A percentile compares a stretch with the other conserved stretches of the same genome.
Evolutionary conservation across 2,329 filamentous ascomycete genomes (phyloP).

Genomic region (Ophiostoma piceae): DNA sequence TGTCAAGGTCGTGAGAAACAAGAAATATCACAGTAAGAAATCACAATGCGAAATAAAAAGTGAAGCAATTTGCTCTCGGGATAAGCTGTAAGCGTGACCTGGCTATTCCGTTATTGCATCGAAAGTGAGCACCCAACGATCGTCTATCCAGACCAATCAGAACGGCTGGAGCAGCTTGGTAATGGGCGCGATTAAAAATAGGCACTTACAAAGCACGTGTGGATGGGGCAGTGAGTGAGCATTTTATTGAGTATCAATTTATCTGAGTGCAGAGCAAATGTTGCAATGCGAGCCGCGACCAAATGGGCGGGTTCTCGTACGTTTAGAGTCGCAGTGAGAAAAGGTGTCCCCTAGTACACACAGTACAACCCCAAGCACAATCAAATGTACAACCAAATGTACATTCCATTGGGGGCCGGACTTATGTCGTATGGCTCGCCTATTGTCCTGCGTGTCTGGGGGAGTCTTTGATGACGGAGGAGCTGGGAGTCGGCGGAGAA

Average conservation of each 20-base stretch:
- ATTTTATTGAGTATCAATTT: not conserved
- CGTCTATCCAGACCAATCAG: constrained; percentile 22
- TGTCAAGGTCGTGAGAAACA: no score
- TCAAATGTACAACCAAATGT: not conserved
- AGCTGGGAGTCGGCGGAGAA: no score
- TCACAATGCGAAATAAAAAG: no score
- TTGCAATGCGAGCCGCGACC: constrained; percentile 15
- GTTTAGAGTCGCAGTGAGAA: not conserved
- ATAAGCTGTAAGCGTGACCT: not conserved
- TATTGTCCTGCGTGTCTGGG: not conserved
- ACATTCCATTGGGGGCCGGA: not conserved
- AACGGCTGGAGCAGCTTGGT: constrained; percentile 21
- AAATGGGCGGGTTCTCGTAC: constrained; percentile 11
- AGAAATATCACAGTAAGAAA: no score
- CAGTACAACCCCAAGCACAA: no score
- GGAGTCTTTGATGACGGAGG: not conserved
- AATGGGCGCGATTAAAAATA: constrained; percentile 26
- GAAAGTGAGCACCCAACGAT: not conserved
- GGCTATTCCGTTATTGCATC: not conserved
- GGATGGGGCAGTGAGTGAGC: not conserved
- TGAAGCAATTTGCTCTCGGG: not conserved
- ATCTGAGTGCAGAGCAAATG: not conserved
- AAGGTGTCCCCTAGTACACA: no score
- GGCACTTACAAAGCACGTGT: constrained; percentile 27
- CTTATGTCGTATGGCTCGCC: not conserved